Conservation (phyloP, 2,329 filamentous ascomycete genomes). For the Cercospora sp. region DNA sequence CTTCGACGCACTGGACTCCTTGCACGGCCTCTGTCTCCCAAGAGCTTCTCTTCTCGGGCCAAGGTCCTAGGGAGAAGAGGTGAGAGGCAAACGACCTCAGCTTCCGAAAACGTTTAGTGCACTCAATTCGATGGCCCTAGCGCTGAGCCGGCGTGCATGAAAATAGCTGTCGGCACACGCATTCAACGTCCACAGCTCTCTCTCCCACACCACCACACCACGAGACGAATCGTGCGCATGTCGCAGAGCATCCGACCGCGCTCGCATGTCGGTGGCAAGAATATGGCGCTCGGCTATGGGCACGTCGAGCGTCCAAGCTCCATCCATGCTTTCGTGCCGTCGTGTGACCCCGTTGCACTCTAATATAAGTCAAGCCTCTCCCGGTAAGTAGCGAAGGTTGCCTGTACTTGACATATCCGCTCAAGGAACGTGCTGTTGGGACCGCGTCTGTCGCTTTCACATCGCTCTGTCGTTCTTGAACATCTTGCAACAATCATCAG, state of each 20-base stretch:
- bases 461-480: neutral
- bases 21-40: neutral
- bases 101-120: constrained; percentile 12
- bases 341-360: constrained; percentile 14
- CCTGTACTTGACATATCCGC: constrained; percentile 11
- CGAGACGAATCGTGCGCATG: constrained; percentile 7
- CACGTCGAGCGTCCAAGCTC: constrained; percentile 19
- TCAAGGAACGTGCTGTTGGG: neutral
- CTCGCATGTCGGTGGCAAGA: constrained; percentile 15
- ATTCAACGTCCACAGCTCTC: constrained; percentile 14
- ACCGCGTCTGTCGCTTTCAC: constrained; percentile 10
- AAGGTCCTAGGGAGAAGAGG: neutral
- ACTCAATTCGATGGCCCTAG: constrained; percentile 6
- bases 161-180: constrained; percentile 12
- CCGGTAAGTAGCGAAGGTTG: constrained; percentile 16
- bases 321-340: constrained; percentile 14
- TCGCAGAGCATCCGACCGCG: constrained; percentile 6
- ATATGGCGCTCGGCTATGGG: constrained; percentile 1
- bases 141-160: constrained; percentile 8
- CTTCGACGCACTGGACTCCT: neutral
- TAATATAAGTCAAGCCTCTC: constrained; percentile 16
- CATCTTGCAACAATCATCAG: constrained; percentile 3
- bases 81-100: constrained; percentile 1
- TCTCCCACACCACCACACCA: constrained; percentile 5
- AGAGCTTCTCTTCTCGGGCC: neutral